phyloP scores from a whole-genome alignment of 495 filamentous ascomycete genomes.

The Usnea hakonensis region DNA sequence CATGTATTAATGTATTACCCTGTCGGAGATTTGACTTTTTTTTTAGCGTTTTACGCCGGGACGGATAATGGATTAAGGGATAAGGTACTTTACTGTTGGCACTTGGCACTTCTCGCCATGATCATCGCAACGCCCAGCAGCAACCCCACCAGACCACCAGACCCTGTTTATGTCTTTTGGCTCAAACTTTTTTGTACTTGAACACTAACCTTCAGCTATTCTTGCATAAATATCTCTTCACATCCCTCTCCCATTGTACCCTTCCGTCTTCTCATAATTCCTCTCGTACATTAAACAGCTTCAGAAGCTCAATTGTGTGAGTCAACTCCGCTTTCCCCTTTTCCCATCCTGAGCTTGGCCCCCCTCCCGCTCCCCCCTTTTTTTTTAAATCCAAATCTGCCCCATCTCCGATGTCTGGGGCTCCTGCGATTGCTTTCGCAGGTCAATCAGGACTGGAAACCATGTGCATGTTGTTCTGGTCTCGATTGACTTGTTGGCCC shows the following conservation, averaged over 20 bases:
- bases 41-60: not conserved
- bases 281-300: not conserved
- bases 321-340: not conserved
- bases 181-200: not conserved
- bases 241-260: not conserved
- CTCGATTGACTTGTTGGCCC: not conserved
- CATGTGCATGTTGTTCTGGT: not conserved
- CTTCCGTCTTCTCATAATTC: not conserved
- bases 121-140: too few relatives aligned
- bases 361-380: not conserved
- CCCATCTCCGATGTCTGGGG: not conserved
- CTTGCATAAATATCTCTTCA: not conserved
- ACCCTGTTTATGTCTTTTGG: not conserved
- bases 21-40: not conserved
- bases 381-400: not conserved
- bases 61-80: too few relatives aligned
- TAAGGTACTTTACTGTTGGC: too few relatives aligned
- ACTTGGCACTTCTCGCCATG: too few relatives aligned
- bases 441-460: not conserved
- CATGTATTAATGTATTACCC: too few relatives aligned
- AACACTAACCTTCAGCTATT: not conserved
- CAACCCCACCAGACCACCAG: conserved; percentile 3
- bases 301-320: not conserved
- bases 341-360: not conserved
- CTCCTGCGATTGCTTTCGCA: not conserved